Percentiles rank a stretch among this genome's conserved stretches.
Conservation (phyloP, 2,329 filamentous ascomycete genomes). For the Venturia nashicola region DNA sequence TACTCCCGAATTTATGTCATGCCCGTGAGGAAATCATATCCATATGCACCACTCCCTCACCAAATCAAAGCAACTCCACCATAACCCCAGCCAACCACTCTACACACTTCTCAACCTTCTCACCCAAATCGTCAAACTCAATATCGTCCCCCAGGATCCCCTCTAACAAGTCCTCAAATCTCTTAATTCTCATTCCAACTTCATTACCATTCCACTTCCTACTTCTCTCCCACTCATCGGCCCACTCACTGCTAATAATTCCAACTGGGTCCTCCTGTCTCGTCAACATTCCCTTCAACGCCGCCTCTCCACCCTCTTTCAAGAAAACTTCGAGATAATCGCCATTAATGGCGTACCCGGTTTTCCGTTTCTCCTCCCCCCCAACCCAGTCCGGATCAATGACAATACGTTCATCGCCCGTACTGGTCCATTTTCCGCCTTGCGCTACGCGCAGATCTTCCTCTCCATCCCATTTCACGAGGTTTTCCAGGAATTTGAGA, state of each 20-base stretch:
- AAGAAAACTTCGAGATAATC: slow-evolving; percentile 26
- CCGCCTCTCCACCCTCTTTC: slow-evolving; percentile 14
- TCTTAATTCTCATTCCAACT: background rate
- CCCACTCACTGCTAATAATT: background rate
- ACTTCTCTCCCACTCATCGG: background rate
- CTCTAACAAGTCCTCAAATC: background rate
- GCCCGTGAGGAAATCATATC: too few species aligned
- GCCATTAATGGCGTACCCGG: slow-evolving; percentile 25
- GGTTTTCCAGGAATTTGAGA: slow-evolving; percentile 60
- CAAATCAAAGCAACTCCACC: background rate
- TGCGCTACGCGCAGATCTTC: slow-evolving; percentile 14
- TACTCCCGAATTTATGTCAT: too few species aligned
- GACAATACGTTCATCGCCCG: background rate
- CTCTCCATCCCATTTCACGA: slow-evolving; percentile 24
- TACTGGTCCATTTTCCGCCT: background rate
- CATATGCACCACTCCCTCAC: too few species aligned
- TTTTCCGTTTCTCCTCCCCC: slow-evolving; percentile 14
- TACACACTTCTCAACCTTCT: slow-evolving; percentile 16
- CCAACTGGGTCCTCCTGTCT: background rate
- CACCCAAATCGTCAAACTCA: slow-evolving; percentile 13
- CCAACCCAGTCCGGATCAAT: slow-evolving; percentile 11
- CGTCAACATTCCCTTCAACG: slow-evolving; percentile 12
- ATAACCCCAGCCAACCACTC: slow-evolving; percentile 16
- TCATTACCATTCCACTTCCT: background rate
- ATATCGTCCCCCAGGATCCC: slow-evolving; percentile 7